phyloP scores from a whole-genome alignment of 305 asterid species.

The Solanum hybrid region DNA sequence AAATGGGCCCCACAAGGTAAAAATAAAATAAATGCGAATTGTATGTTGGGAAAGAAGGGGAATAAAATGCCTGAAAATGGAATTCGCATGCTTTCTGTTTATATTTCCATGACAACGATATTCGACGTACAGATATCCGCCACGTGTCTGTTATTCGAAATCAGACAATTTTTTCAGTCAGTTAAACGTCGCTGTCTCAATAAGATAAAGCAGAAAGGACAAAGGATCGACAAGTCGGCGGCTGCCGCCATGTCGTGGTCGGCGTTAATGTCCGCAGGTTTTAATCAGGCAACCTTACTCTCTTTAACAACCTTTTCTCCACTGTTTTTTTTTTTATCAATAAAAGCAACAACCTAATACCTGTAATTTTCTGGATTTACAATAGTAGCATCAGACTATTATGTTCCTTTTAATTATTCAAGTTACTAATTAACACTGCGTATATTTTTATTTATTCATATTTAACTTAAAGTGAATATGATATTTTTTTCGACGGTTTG shows the following conservation, averaged over 20 bases:
- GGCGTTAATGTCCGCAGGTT: slow-evolving; percentile 16
- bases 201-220: slow-evolving; percentile 18
- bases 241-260: slow-evolving; percentile 38
- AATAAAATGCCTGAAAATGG: slow-evolving; percentile 13
- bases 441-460: too few species aligned
- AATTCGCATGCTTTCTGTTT: slow-evolving; percentile 38
- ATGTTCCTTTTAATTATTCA: not conserved
- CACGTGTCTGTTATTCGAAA: slow-evolving; percentile 19
- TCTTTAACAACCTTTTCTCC: slow-evolving; percentile 5
- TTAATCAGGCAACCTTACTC: not conserved
- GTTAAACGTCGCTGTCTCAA: slow-evolving; percentile 45
- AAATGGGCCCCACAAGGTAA: not conserved
- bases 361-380: not conserved
- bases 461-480: too few species aligned
- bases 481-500: not conserved
- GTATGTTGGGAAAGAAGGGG: slow-evolving; percentile 10
- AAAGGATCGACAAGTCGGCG: slow-evolving; percentile 40
- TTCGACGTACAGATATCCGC: not conserved
- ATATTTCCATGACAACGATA: slow-evolving; percentile 6
- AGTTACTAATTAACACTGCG: not conserved
- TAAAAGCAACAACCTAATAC: not conserved
- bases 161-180: not conserved
- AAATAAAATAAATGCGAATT: too few species aligned
- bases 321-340: not conserved
- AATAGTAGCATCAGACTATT: not conserved